Evolutionary conservation across 164 flowering plant species (phyloP).

Genomic region (Amborella trichopoda): DNA sequence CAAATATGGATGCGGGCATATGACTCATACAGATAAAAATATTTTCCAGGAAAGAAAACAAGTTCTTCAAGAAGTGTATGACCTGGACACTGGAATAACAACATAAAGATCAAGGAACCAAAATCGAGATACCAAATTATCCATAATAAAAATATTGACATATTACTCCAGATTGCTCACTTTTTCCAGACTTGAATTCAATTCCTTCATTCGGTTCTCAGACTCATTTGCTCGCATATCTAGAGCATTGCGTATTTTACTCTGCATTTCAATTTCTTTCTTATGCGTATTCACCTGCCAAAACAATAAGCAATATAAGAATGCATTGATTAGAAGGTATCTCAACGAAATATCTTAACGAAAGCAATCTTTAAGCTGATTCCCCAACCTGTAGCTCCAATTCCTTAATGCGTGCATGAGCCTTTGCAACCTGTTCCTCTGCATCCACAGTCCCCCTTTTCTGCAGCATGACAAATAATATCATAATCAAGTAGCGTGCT

Average conservation of each 20-base stretch:
- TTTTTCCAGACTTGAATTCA: conserved; percentile 38
- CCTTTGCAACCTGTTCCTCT: conserved; percentile 56
- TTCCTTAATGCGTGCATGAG: conserved; percentile 66
- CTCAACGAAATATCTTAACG: not conserved
- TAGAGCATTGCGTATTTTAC: conserved; percentile 33
- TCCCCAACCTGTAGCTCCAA: conserved; percentile 63
- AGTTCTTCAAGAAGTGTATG: too few species aligned
- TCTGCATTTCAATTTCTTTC: conserved; percentile 37
- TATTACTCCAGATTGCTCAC: conserved; percentile 30
- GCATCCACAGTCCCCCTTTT: conserved; percentile 47
- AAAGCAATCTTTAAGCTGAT: too few species aligned
- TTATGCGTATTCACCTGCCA: conserved; percentile 53
- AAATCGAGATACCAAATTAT: too few species aligned
- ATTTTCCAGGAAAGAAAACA: too few species aligned
- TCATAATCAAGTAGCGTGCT: too few species aligned
- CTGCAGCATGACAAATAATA: conserved; percentile 25
- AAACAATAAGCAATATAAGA: conserved; percentile 3
- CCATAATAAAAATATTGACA: too few species aligned
- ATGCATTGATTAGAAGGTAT: not conserved
- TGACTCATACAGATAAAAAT: too few species aligned
- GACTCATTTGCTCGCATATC: conserved; percentile 36
- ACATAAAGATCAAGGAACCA: too few species aligned
- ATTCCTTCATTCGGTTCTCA: conserved; percentile 37
- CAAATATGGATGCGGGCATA: too few species aligned
- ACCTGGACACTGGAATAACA: too few species aligned